phyloP scores from a whole-genome alignment of 768 basidiomycete species.

The Leccinum broughii region DNA sequence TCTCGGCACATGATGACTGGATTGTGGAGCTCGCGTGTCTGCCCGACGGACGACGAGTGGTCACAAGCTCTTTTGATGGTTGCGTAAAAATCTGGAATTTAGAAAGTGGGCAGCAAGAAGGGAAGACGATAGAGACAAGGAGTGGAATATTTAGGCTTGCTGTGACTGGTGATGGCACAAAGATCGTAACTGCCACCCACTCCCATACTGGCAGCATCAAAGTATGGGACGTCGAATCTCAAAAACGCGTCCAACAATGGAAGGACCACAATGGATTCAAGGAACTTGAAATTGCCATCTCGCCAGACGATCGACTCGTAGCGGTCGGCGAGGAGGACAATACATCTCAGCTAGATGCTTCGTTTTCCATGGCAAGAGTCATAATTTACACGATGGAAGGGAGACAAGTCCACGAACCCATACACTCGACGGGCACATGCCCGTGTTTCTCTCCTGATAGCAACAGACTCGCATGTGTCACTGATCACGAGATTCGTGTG shows the following conservation, averaged over 20 bases:
- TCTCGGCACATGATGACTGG: not conserved
- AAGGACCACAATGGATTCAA: not conserved
- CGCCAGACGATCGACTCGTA: not conserved
- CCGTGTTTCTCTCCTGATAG: not conserved
- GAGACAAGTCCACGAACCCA: not conserved
- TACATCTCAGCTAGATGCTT: no score
- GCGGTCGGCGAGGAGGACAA: not conserved
- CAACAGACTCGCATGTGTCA: not conserved
- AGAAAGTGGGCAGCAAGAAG: conserved; percentile 9
- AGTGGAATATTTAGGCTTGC: not conserved
- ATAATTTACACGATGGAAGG: not conserved
- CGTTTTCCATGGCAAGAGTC: no score
- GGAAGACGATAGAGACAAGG: not conserved
- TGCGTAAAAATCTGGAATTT: conserved; percentile 3
- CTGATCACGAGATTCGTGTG: no score
- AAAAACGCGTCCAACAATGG: not conserved
- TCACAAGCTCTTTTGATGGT: not conserved
- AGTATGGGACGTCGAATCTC: not conserved
- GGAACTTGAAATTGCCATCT: not conserved
- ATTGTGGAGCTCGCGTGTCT: conserved; percentile 1
- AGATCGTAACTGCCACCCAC: not conserved
- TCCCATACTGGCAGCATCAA: not conserved
- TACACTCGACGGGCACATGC: not conserved
- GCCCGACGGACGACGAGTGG: conserved; percentile 14
- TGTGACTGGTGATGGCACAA: conserved; percentile 2